Percentiles rank a stretch among this genome's conserved stretches.
phyloP scores from a whole-genome alignment of 1,284 basidiomycete species.

The Heterobasidion occidentale region DNA sequence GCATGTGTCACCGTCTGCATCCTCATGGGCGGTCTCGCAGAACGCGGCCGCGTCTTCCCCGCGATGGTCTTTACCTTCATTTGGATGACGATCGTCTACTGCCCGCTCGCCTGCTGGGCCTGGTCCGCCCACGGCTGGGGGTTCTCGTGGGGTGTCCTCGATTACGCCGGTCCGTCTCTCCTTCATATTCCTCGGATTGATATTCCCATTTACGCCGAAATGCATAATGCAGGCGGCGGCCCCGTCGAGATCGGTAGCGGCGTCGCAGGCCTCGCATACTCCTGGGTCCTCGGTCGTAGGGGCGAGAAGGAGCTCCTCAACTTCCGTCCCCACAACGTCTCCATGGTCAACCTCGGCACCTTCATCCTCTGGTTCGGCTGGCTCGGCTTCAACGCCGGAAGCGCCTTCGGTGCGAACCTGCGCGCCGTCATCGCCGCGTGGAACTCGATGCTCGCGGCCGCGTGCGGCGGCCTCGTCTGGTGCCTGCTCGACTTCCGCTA shows the following conservation, averaged over 20 bases:
- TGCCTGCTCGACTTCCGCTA: slow-evolving; percentile 81
- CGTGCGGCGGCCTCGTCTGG: slow-evolving; percentile 82
- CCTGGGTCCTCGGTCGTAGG: slow-evolving; percentile 73
- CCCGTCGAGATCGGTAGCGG: slow-evolving; percentile 93
- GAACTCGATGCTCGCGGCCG: slow-evolving; percentile 81
- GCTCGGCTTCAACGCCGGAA: slow-evolving; percentile 67
- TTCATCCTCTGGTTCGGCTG: slow-evolving; percentile 90
- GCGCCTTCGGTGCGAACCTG: slow-evolving; percentile 86
- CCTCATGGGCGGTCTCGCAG: slow-evolving; percentile 78
- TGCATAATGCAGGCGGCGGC: slow-evolving; percentile 57
- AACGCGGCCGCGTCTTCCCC: slow-evolving; percentile 82
- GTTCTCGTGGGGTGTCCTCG: slow-evolving; percentile 84
- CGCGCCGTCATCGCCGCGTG: slow-evolving; percentile 83
- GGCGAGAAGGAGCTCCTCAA: slow-evolving; percentile 79
- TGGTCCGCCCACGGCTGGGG: slow-evolving; percentile 83
- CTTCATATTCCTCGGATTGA: not conserved
- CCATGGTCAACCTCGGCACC: slow-evolving; percentile 83
- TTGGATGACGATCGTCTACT: slow-evolving; percentile 84
- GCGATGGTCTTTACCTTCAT: slow-evolving; percentile 84
- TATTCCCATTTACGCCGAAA: not conserved
- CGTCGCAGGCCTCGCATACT: slow-evolving; percentile 79
- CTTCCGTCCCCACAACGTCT: slow-evolving; percentile 92
- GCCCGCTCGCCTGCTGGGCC: slow-evolving; percentile 73
- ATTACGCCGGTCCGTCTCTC: slow-evolving; percentile 56
- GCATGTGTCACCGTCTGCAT: slow-evolving; percentile 74